phyloP scores from a whole-genome alignment of 2,329 filamentous ascomycete species.

The Penicillium sp. region DNA sequence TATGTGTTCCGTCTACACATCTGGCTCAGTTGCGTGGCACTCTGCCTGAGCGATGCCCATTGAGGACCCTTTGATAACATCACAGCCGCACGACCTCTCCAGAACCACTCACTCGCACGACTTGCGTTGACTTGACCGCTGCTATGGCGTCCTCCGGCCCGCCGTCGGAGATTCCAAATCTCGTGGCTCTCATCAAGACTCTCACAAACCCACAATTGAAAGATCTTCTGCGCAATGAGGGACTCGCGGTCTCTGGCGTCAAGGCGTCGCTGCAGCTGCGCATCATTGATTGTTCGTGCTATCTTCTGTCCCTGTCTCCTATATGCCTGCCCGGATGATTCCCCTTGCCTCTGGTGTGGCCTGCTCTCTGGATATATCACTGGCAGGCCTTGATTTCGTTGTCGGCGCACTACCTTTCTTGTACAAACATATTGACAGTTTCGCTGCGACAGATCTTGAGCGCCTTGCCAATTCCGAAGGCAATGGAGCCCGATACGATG shows the following conservation, averaged over 20 bases:
- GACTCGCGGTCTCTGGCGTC: constrained; percentile 75
- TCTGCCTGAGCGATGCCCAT: constrained; percentile 20
- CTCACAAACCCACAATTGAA: constrained; percentile 70
- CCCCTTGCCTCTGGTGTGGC: background rate
- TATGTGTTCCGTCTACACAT: constrained; percentile 22
- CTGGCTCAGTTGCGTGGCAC: constrained; percentile 26
- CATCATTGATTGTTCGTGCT: constrained; percentile 72
- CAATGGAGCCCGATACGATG: constrained; percentile 29
- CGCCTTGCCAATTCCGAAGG: constrained; percentile 19
- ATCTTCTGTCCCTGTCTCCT: constrained; percentile 2
- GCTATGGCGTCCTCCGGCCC: constrained; percentile 42
- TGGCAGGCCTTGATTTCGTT: background rate
- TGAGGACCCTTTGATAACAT: constrained; percentile 8
- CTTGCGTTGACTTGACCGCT: background rate
- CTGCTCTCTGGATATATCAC: background rate
- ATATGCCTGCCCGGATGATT: background rate
- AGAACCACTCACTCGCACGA: background rate
- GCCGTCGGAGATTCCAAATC: constrained; percentile 42
- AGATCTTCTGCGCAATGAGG: constrained; percentile 72
- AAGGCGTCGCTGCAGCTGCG: constrained; percentile 80
- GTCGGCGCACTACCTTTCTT: background rate
- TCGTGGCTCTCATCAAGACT: constrained; percentile 53
- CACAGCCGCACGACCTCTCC: background rate
- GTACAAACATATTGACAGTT: constrained; percentile 2
- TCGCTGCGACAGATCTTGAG: constrained; percentile 26